These are phyloP conservation scores for Fusarium proliferatum DNA, from an alignment of 2,329 filamentous ascomycete genomes.

Conservation along the genomic window DNA sequence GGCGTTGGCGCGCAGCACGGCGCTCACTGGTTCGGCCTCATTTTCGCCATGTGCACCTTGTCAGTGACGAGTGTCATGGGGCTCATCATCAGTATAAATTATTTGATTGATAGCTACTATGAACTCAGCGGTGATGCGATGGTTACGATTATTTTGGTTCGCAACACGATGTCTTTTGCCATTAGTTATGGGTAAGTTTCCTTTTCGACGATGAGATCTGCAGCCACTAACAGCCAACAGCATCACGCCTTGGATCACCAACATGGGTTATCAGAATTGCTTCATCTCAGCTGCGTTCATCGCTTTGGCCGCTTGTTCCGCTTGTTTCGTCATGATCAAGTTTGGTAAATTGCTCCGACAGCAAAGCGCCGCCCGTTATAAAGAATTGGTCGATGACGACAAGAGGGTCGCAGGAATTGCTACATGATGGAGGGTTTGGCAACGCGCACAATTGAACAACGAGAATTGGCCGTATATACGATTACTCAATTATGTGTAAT, in stretches of 20 bases:
- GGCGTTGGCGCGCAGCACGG: slow-evolving; percentile 51
- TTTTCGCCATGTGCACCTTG: slow-evolving; percentile 54
- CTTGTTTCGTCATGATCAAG: slow-evolving; percentile 59
- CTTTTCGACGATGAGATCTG: fast-evolving
- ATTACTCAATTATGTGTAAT: slow-evolving; percentile 3
- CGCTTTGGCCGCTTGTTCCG: slow-evolving; percentile 52
- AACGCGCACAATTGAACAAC: neutral
- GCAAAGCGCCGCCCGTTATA: slow-evolving; percentile 27
- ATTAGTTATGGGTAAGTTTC: slow-evolving; percentile 46
- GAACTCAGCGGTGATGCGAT: slow-evolving; percentile 55
- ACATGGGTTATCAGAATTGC: slow-evolving; percentile 56
- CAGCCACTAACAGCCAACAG: slow-evolving; percentile 46
- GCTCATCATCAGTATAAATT: slow-evolving; percentile 52
- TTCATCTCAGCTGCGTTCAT: slow-evolving; percentile 56
- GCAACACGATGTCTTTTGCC: slow-evolving; percentile 53
- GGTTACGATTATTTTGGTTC: slow-evolving; percentile 54
- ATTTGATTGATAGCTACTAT: slow-evolving; percentile 55
- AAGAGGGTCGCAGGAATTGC: slow-evolving; percentile 1
- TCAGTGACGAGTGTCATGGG: slow-evolving; percentile 51
- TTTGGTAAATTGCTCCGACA: slow-evolving; percentile 53
- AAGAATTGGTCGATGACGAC: slow-evolving; percentile 21
- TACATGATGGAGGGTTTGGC: neutral
- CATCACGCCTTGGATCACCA: slow-evolving; percentile 57
- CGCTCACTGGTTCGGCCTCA: slow-evolving; percentile 56
- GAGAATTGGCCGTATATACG: neutral